These are phyloP conservation scores for Lojkania enalia DNA, from an alignment of 2,329 filamentous ascomycete species.

Conservation along the genomic window DNA sequence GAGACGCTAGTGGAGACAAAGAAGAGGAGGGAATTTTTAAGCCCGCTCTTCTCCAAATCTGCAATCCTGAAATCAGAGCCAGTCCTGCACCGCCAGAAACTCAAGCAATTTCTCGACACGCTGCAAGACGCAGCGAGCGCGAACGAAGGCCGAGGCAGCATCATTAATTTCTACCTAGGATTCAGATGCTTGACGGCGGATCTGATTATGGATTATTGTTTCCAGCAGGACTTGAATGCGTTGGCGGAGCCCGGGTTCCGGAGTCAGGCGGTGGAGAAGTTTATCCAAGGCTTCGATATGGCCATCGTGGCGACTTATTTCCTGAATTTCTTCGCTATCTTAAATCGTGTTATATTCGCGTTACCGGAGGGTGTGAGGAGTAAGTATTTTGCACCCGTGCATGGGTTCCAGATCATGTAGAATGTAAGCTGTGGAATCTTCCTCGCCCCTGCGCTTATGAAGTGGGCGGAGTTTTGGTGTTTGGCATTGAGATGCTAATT, in stretches of 20 bases:
- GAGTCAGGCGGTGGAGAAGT: slow-evolving; percentile 8
- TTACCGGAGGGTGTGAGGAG: slow-evolving; percentile 9
- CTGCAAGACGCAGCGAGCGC: slow-evolving; percentile 3
- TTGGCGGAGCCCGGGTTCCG: slow-evolving; percentile 7
- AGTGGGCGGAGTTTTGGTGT: no score
- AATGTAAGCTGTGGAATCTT: no score
- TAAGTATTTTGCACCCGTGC: slow-evolving; percentile 12
- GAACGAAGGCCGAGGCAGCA: slow-evolving; percentile 2
- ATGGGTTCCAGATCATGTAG: slow-evolving; percentile 18
- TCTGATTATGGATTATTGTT: slow-evolving; percentile 21
- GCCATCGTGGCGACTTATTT: slow-evolving; percentile 11
- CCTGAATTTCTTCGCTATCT: slow-evolving; percentile 10
- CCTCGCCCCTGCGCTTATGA: no score
- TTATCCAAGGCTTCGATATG: slow-evolving; percentile 12
- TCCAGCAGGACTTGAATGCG: slow-evolving; percentile 16
- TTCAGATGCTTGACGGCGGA: slow-evolving; percentile 20
- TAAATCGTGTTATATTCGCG: slow-evolving; percentile 11
- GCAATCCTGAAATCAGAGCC: slow-evolving; percentile 17
- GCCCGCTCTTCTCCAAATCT: slow-evolving; percentile 20
- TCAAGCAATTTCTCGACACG: slow-evolving; percentile 12
- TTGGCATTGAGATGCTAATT: no score
- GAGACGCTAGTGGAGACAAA: slow-evolving; percentile 15
- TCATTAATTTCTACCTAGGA: slow-evolving; percentile 17
- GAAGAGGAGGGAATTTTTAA: slow-evolving; percentile 14
- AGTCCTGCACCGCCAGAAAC: slow-evolving; percentile 14